phyloP scores from a whole-genome alignment of 768 basidiomycete genomes.

The Termitomyces sp. region DNA sequence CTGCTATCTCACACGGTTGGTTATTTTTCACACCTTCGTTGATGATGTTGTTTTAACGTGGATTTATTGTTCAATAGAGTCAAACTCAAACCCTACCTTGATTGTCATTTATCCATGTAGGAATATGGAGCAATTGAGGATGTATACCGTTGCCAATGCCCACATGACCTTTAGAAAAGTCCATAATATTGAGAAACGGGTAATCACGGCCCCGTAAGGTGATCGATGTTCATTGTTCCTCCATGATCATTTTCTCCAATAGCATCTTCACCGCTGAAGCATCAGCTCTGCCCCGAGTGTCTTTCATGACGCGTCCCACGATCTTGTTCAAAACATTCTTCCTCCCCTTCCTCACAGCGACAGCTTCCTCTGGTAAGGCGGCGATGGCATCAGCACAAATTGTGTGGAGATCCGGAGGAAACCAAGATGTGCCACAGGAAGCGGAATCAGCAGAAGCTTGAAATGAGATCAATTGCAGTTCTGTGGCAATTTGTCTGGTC shows the following conservation, averaged over 20 bases:
- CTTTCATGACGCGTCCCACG: constrained; percentile 81
- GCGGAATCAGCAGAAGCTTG: constrained; percentile 12
- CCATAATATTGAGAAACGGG: not conserved
- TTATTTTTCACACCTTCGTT: not conserved
- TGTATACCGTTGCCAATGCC: too few relatives aligned
- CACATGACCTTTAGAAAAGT: not conserved
- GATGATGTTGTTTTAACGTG: not conserved
- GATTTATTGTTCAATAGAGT: not conserved
- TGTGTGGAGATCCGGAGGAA: constrained; percentile 33
- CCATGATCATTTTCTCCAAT: constrained; percentile 40
- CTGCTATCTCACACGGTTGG: not conserved
- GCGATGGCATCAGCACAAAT: constrained; percentile 63
- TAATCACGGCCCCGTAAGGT: not conserved
- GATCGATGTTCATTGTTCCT: not conserved
- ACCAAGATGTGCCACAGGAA: constrained; percentile 1
- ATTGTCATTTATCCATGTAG: not conserved
- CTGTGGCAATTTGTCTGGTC: constrained; percentile 36
- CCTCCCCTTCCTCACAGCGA: constrained; percentile 62
- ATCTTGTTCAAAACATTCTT: constrained; percentile 76
- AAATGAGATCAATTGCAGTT: constrained; percentile 42
- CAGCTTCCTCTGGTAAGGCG: constrained; percentile 60
- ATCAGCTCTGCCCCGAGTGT: constrained; percentile 73
- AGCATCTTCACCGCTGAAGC: constrained; percentile 49
- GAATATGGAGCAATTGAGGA: not conserved
- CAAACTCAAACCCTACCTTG: not conserved